Conservation (phyloP, 805 yeast species). For the Barnettozyma sucrosica region DNA sequence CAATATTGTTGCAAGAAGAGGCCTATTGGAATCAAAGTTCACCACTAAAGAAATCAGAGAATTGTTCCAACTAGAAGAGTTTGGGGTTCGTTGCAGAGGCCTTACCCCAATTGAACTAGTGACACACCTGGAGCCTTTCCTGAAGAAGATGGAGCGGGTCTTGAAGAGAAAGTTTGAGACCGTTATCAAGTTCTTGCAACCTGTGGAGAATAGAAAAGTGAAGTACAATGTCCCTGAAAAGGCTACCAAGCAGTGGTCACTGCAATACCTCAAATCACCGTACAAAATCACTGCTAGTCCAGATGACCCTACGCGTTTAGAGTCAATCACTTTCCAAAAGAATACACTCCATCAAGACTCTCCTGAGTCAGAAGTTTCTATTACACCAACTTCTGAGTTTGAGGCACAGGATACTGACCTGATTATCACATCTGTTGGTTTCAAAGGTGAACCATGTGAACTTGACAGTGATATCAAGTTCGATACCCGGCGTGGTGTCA, state of each 20-base stretch:
- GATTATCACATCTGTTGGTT: slow-evolving; percentile 79
- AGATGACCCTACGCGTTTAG: slow-evolving; percentile 32
- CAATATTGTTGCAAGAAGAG: slow-evolving; percentile 79
- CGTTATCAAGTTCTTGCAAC: slow-evolving; percentile 44
- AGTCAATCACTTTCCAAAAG: slow-evolving; percentile 42
- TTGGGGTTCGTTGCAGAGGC: slow-evolving; percentile 44
- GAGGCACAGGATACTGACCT: slow-evolving; percentile 46
- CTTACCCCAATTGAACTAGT: slow-evolving; percentile 28
- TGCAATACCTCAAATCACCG: slow-evolving; percentile 70
- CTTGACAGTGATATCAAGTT: slow-evolving; percentile 43
- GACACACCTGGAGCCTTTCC: slow-evolving; percentile 21
- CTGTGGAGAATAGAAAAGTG: slow-evolving; percentile 24
- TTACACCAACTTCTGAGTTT: slow-evolving; percentile 23
- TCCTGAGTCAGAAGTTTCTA: slow-evolving; percentile 18
- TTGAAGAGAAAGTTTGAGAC: slow-evolving; percentile 63
- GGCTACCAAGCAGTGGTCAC: slow-evolving; percentile 42
- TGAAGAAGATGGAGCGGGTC: slow-evolving; percentile 36
- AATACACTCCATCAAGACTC: slow-evolving; percentile 40
- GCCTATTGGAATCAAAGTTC: slow-evolving; percentile 79
- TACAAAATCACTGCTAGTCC: slow-evolving; percentile 35
- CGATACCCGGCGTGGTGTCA: slow-evolving; percentile 37
- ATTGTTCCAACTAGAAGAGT: slow-evolving; percentile 52
- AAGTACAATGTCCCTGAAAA: slow-evolving; percentile 17
- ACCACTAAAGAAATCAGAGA: slow-evolving; percentile 91
- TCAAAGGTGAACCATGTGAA: slow-evolving; percentile 58